Percentiles rank a stretch among this genome's conserved stretches.
Conservation (phyloP, 139 green algal genomes). For the Micromonas pusilla region DNA sequence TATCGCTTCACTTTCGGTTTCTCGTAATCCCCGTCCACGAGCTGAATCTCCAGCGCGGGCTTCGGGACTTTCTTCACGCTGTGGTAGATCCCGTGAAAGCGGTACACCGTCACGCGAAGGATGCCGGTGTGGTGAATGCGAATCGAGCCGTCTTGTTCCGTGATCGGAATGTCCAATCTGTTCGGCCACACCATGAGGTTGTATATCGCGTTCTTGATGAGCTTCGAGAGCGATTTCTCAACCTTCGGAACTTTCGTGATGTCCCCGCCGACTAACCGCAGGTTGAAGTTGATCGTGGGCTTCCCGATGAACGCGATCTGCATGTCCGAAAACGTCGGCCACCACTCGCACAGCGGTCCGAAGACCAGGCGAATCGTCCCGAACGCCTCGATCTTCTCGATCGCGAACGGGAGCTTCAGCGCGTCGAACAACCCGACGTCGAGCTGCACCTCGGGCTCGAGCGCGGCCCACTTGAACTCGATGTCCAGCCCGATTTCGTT, state of each 20-base stretch:
- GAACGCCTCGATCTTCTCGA: constrained; percentile 5
- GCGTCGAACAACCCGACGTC: neutral
- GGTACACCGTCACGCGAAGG: neutral
- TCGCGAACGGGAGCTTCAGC: neutral
- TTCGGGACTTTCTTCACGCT: neutral
- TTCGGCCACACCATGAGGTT: constrained; percentile 7
- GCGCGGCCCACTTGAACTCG: constrained; percentile 10
- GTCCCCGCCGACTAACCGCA: neutral
- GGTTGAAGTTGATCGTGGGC: constrained; percentile 1
- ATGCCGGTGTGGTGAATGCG: neutral
- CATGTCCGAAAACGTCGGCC: constrained; percentile 7
- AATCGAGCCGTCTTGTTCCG: neutral
- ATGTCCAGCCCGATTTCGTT: neutral
- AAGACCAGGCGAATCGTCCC: constrained; percentile 1
- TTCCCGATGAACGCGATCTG: constrained; percentile 5
- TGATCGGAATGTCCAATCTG: neutral
- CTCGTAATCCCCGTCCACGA: neutral
- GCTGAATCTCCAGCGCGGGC: neutral
- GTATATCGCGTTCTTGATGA: neutral
- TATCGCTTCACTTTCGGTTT: neutral
- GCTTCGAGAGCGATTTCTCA: neutral
- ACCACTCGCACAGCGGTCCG: neutral
- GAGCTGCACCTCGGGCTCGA: neutral
- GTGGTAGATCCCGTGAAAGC: too few relatives aligned
- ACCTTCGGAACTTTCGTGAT: neutral